Evolutionary conservation across 148 eudicot species (phyloP).

Genomic region (Suaeda aralocaspica): DNA sequence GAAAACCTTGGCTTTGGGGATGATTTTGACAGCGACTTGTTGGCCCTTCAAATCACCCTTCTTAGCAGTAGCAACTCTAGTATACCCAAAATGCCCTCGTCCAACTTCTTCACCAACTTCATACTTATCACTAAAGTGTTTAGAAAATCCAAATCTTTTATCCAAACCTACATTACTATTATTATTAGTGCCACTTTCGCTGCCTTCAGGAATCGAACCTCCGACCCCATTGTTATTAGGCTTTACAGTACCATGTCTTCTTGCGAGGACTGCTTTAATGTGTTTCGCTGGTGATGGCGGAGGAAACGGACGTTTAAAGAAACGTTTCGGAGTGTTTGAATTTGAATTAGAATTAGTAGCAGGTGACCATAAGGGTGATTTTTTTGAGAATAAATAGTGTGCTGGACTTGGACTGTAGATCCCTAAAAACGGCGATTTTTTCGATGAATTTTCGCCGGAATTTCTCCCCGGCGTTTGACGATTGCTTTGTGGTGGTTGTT

Average conservation of each 20-base stretch:
- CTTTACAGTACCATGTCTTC: constrained; percentile 69
- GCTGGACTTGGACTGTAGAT: constrained; percentile 83
- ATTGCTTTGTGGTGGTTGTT: background rate
- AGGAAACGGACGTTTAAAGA: constrained; percentile 61
- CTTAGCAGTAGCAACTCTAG: constrained; percentile 63
- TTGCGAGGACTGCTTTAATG: constrained; percentile 52
- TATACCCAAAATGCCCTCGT: constrained; percentile 97
- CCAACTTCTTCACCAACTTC: constrained; percentile 95
- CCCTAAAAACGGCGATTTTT: constrained; percentile 66
- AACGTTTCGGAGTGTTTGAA: constrained; percentile 56
- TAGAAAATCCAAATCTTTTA: constrained; percentile 76
- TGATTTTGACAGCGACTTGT: constrained; percentile 85
- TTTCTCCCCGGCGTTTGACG: constrained; percentile 2
- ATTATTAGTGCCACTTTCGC: constrained; percentile 27
- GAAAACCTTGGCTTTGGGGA: constrained; percentile 79
- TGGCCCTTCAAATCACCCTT: constrained; percentile 75
- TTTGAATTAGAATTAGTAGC: constrained; percentile 36
- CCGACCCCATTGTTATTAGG: constrained; percentile 35
- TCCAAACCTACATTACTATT: constrained; percentile 43
- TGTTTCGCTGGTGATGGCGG: constrained; percentile 97
- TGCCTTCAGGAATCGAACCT: constrained; percentile 40
- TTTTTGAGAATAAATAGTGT: constrained; percentile 59
- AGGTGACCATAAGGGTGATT: constrained; percentile 72
- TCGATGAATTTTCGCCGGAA: constrained; percentile 25
- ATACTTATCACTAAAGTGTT: constrained; percentile 61